Percentiles rank a stretch among this genome's conserved stretches.
Evolutionary conservation across 1,139 yeast genomes (phyloP).

Genomic region (Debaryomyces subglobosus): DNA sequence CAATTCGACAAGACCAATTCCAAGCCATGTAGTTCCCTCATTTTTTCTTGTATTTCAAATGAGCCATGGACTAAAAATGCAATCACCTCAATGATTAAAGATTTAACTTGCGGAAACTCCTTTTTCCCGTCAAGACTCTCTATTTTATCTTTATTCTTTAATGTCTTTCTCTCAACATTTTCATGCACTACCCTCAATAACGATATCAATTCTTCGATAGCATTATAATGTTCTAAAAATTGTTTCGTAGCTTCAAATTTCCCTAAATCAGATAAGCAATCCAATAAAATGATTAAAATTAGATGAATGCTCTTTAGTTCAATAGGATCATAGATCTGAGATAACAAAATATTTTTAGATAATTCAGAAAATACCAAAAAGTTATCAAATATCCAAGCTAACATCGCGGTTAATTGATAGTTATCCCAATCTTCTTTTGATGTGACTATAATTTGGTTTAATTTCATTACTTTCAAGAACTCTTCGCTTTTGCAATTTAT

Average conservation of each 20-base stretch:
- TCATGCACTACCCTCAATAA: slow-evolving; percentile 54
- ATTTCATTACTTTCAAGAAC: slow-evolving; percentile 21
- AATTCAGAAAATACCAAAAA: slow-evolving; percentile 26
- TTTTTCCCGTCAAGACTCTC: slow-evolving; percentile 24
- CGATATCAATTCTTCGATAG: slow-evolving; percentile 46
- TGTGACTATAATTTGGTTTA: slow-evolving; percentile 48
- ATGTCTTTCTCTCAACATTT: slow-evolving; percentile 41
- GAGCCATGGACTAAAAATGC: slow-evolving; percentile 57
- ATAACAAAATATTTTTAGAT: slow-evolving; percentile 15
- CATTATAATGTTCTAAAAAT: slow-evolving; percentile 54
- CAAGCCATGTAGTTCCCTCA: slow-evolving; percentile 69
- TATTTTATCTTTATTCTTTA: slow-evolving; percentile 13
- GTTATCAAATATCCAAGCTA: slow-evolving; percentile 56
- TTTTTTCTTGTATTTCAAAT: slow-evolving; percentile 61
- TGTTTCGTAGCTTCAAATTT: slow-evolving; percentile 55
- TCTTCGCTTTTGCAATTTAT: not conserved
- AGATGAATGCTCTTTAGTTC: slow-evolving; percentile 22
- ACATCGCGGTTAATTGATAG: slow-evolving; percentile 50
- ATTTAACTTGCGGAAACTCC: slow-evolving; percentile 62
- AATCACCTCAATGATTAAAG: slow-evolving; percentile 62
- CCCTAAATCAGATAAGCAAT: slow-evolving; percentile 54
- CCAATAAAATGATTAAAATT: slow-evolving; percentile 38
- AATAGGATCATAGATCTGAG: slow-evolving; percentile 13
- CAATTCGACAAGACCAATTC: slow-evolving; percentile 78
- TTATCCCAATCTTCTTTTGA: slow-evolving; percentile 58